Evolutionary conservation across 2,329 filamentous ascomycete genomes (phyloP), one percentile per base, ranked within the genome.

Genomic region (Penicillium palitans): DNA sequence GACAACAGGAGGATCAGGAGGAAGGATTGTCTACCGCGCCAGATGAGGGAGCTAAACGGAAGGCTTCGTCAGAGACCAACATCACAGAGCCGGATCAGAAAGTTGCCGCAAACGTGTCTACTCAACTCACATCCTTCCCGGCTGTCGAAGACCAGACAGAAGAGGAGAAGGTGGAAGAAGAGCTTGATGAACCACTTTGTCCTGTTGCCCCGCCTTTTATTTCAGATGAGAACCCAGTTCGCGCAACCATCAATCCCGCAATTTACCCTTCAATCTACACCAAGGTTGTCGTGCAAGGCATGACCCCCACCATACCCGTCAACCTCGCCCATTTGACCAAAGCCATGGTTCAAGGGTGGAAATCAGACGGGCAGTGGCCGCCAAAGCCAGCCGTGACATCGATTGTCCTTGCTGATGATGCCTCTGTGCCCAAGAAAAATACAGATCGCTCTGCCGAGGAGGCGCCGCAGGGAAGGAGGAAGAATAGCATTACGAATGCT

Each of bases 351-450:
- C 83, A 89, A 29, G 93, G 93, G 44, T 97, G 93, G 93, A 96
- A 96, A 74, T 84, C 90, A 41, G 91, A 95, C 68, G 93, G 92
- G 17, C 91, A 96, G 74, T 98, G 93, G 93, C 93, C 93, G 5
- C 91, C 90, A 1, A 85, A 84, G 65, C 73, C 81, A 0, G 77
- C 78, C 3, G 60, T 61, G 12, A 63, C 68, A 10, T 68, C 64
- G 8, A 68, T 73, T 49, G 70, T 73, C 24, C 66, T 73, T 15
- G 65, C 61, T 5, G 69, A 74, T 29, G 64, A 69, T 37, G 66
- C 69, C 2, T 64, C 66, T 6, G 62, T 72, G 15, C 66, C 61
- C 6, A 69, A 63, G 57, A 63, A 60, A 37, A 48, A 12, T 21
- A 42, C 48, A 3, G 61, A 61, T 24, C 44, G 40, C n/a, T 24